Conservation (phyloP, 768 basidiomycete species). For the Mycena maculata region DNA sequence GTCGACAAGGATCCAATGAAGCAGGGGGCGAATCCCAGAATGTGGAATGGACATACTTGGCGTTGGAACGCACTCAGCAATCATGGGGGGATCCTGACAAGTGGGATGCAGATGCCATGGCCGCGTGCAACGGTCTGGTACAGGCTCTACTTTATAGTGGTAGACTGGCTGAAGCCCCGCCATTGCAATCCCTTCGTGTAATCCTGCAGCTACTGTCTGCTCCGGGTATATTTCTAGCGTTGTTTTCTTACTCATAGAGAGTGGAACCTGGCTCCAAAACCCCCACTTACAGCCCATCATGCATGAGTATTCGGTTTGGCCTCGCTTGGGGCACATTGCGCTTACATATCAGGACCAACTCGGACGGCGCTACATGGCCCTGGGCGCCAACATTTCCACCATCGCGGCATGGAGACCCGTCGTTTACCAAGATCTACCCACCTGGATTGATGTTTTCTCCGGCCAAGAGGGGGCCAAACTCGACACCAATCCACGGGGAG, state of each 20-base stretch:
- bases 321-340: neutral
- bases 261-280: neutral
- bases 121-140: neutral
- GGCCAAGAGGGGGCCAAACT: neutral
- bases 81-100: neutral
- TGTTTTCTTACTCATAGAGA: neutral
- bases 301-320: neutral
- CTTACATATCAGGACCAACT: neutral
- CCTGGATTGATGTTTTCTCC: neutral
- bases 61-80: neutral
- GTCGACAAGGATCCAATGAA: too few relatives aligned
- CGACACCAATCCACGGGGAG: neutral
- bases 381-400: neutral
- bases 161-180: neutral
- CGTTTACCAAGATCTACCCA: slow-evolving; percentile 2
- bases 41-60: neutral
- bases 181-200: neutral
- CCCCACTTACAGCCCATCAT: neutral
- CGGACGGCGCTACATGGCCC: neutral
- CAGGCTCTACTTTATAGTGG: neutral
- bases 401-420: neutral
- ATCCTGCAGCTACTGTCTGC: neutral
- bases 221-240: neutral
- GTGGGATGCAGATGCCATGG: neutral
- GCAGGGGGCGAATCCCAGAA: neutral